Conservation (phyloP, 75 land plant genomes). For the Pinus taeda region DNA sequence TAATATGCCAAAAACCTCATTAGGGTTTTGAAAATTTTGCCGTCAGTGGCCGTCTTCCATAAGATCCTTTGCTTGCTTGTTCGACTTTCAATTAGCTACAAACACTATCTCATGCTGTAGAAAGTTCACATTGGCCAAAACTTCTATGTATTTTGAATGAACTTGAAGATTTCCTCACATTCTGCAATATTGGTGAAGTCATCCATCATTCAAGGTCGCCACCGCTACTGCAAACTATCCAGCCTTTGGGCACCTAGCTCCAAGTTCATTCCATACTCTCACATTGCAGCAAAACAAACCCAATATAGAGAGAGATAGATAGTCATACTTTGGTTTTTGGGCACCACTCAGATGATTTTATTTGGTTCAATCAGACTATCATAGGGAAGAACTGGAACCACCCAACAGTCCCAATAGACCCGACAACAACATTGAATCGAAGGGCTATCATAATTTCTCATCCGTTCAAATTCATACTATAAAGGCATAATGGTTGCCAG, state of each 20-base stretch:
- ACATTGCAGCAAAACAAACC: slow-evolving; percentile 13
- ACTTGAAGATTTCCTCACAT: too few species aligned
- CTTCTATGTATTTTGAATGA: too few species aligned
- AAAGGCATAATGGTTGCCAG: neutral
- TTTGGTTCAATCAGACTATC: too few species aligned
- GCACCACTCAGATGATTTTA: neutral
- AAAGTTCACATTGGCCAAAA: too few species aligned
- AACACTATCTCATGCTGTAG: too few species aligned
- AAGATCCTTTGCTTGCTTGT: too few species aligned
- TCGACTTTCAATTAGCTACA: too few species aligned
- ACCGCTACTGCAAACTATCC: slow-evolving; percentile 31
- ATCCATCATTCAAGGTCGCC: slow-evolving; percentile 15
- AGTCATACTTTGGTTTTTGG: neutral
- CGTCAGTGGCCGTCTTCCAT: too few species aligned
- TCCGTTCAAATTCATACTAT: slow-evolving; percentile 22
- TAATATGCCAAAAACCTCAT: too few species aligned
- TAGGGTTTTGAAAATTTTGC: too few species aligned
- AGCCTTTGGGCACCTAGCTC: slow-evolving; percentile 37
- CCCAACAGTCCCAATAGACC: slow-evolving; percentile 36
- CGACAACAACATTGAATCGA: slow-evolving; percentile 45
- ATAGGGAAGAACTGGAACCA: neutral
- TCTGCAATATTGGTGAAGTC: too few species aligned
- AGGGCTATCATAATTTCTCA: slow-evolving; percentile 15
- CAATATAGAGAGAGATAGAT: too few species aligned
- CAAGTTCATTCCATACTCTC: slow-evolving; percentile 57